Conservation (phyloP, 2,329 filamentous ascomycete species). For the Diaporthe aspalathi region DNA sequence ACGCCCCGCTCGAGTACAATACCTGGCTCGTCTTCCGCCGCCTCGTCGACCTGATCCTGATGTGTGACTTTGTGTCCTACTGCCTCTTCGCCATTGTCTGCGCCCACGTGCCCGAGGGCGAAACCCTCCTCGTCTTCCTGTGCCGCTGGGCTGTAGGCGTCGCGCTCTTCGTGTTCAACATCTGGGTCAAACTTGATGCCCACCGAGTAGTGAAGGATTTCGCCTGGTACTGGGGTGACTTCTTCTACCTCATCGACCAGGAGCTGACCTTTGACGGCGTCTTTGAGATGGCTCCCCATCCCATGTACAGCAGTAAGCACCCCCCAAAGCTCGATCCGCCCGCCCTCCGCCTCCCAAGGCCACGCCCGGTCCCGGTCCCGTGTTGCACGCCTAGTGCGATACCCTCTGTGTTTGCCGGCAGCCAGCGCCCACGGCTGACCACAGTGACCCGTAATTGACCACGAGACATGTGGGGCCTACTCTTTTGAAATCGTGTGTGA, state of each 20-base stretch:
- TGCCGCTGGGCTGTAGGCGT: slow-evolving; percentile 85
- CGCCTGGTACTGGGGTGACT: slow-evolving; percentile 99
- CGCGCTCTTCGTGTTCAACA: slow-evolving; percentile 87
- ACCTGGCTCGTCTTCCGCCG: slow-evolving; percentile 97
- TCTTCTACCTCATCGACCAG: slow-evolving; percentile 98
- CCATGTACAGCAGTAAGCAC: slow-evolving; percentile 84
- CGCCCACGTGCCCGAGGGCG: slow-evolving; percentile 77
- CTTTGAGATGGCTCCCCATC: slow-evolving; percentile 98
- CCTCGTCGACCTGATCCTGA: slow-evolving; percentile 94
- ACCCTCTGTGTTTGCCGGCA: not conserved
- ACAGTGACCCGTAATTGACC: slow-evolving; percentile 8
- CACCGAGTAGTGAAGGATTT: slow-evolving; percentile 99
- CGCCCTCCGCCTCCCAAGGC: slow-evolving; percentile 9
- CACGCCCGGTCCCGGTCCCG: slow-evolving; percentile 23
- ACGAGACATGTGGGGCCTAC: not conserved
- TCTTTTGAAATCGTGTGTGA: not conserved
- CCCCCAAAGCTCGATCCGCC: slow-evolving; percentile 20
- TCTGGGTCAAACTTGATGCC: slow-evolving; percentile 98
- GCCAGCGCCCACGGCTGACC: not conserved
- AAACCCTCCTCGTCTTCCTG: slow-evolving; percentile 75
- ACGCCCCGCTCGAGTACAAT: slow-evolving; percentile 97
- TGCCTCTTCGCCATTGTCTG: slow-evolving; percentile 95
- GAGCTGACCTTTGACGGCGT: slow-evolving; percentile 98
- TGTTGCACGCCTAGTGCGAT: slow-evolving; percentile 20
- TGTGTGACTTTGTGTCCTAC: slow-evolving; percentile 99